A percentile compares a stretch with the other conserved stretches of the same genome.
These are phyloP conservation scores for Ballota nigra DNA, from an alignment of 257 asterid genomes.

Conservation along the genomic window DNA sequence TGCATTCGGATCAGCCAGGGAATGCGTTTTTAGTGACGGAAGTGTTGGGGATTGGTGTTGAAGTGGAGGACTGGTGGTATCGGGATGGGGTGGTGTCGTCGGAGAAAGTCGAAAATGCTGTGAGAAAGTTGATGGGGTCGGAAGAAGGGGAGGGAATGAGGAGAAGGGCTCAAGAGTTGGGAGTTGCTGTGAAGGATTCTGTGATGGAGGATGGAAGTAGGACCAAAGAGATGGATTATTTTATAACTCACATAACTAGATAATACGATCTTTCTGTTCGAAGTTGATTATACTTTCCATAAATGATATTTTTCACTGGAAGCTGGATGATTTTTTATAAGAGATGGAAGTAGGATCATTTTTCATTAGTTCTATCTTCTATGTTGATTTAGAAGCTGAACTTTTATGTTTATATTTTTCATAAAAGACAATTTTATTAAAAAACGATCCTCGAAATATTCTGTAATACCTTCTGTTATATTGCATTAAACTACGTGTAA, in stretches of 20 bases:
- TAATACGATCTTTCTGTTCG: no score
- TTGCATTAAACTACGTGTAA: no score
- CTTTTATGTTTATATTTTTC: no score
- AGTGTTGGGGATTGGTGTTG: constrained; percentile 33
- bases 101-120: constrained; percentile 22
- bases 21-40: constrained; percentile 31
- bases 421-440: no score
- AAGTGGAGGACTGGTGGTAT: constrained; percentile 38
- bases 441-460: no score
- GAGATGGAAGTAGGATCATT: no score
- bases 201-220: neutral
- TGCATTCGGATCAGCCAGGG: constrained; percentile 57
- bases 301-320: no score
- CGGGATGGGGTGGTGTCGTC: constrained; percentile 26
- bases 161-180: constrained; percentile 37
- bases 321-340: no score
- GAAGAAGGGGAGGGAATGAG: constrained; percentile 37
- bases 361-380: no score
- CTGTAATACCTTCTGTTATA: no score
- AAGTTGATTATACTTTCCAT: no score
- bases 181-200: constrained; percentile 3
- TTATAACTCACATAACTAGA: constrained; percentile 17
- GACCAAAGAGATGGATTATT: constrained; percentile 16
- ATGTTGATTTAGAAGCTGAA: no score
- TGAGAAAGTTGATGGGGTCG: constrained; percentile 38